Base-by-base conservation (phyloP, 192 early-diverging fungal genomes). In the Podila clonocystis region DNA sequence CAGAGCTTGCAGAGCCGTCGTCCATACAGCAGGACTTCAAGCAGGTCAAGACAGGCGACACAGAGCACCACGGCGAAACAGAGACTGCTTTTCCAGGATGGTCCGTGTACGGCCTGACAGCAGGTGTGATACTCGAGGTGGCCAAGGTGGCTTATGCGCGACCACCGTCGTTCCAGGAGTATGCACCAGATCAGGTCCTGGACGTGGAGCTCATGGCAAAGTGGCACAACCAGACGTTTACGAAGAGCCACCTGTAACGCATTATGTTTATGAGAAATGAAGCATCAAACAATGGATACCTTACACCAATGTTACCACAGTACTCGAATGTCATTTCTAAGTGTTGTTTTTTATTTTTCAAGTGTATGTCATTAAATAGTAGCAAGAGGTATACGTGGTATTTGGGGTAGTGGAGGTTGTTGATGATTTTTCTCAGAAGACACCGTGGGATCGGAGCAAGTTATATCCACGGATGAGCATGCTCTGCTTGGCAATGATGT, bases 81-180 rank as follows among this genome's bases (percentile, higher is more conserved):
- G 41, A 45, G 41, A 45, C 41, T 2, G 8, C 41, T 17, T 24
- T 26, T 55, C 0, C 20, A 55, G 69, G 71, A 15, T 80, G 77
- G 77, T n/a, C 62, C 29, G 71, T 80, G 5, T 80, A 73, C 38
- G 77, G 77, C 0, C 17, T 80, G 52, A 80, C 77, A 17, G 77
- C 77, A 41, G 60, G 62, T 2, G 58, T 73, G 9, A 33, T 80
- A 45, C 59, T 80, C n/a, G 66, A 73, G 24, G 71, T 65, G 3
- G 77, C 70, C 28, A 64, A 59, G 34, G 58, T 80, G 17, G 77
- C 77, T 0, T 80, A 65, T 29, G 45, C 63, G 1, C 67, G 71
- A 20, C 33, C 57, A 33, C 70, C 77, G 3, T 70, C 67, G 20
- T 80, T 73, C 68, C 38, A 68, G 11, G 17, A 59, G 13, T 65